phyloP scores from a whole-genome alignment of 495 filamentous ascomycete species.

The Penicillium pulvis region DNA sequence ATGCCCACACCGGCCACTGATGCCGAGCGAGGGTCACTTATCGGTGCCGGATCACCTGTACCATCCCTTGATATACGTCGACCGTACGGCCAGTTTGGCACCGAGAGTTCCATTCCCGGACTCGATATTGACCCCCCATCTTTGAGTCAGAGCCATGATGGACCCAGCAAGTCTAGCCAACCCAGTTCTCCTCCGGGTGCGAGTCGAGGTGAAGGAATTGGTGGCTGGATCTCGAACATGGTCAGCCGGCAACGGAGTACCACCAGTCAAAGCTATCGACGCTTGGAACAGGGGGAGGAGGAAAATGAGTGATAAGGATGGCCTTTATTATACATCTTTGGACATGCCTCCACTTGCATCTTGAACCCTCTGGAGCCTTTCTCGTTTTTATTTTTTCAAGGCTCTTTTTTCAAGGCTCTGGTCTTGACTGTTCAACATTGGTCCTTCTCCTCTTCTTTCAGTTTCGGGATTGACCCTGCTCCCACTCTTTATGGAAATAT shows the following conservation, averaged over 20 bases:
- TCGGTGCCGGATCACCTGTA: constrained; percentile 72
- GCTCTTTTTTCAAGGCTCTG: too few relatives aligned
- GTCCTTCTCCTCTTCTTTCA: background rate
- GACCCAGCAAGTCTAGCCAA: constrained; percentile 48
- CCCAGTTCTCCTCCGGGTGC: constrained; percentile 30
- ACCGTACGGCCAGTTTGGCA: constrained; percentile 48
- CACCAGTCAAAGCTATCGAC: constrained; percentile 58
- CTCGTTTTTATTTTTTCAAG: too few relatives aligned
- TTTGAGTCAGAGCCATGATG: constrained; percentile 36
- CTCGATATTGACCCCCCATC: constrained; percentile 73
- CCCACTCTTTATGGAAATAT: background rate
- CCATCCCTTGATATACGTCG: constrained; percentile 74
- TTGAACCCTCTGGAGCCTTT: background rate
- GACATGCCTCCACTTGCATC: background rate
- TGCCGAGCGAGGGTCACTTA: constrained; percentile 73
- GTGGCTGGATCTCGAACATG: constrained; percentile 71
- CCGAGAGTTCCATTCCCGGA: constrained; percentile 67
- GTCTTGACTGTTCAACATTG: background rate
- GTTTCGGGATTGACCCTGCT: background rate
- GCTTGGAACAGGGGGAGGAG: constrained; percentile 66
- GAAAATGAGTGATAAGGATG: constrained; percentile 26
- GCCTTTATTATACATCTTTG: background rate
- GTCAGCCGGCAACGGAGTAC: constrained; percentile 54
- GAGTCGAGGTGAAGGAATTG: constrained; percentile 54
- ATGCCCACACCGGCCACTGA: constrained; percentile 71